Conservation (phyloP, 768 basidiomycete genomes). For the Lentinula lateritia region DNA sequence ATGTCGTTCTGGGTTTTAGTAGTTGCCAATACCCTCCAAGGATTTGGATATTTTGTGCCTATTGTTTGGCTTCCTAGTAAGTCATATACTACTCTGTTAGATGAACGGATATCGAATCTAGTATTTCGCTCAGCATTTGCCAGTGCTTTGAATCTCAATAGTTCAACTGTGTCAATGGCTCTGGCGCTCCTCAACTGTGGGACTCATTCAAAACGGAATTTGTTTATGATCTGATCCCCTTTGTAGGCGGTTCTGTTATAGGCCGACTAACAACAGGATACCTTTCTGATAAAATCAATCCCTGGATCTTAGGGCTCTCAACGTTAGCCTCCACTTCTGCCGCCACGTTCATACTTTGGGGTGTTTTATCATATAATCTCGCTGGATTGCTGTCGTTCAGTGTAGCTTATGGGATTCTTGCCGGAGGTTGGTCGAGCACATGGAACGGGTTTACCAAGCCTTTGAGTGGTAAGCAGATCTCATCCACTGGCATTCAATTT, state of each 20-base stretch:
- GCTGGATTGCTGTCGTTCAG: conserved; percentile 21
- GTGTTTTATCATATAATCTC: conserved; percentile 16
- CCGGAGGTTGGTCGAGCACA: conserved; percentile 25
- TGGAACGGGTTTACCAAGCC: conserved; percentile 22
- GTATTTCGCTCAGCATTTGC: conserved; percentile 15
- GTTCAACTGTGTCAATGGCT: conserved; percentile 13
- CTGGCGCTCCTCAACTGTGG: conserved; percentile 15
- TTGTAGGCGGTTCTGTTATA: conserved; percentile 16
- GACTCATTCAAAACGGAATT: neutral
- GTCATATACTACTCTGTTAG: neutral
- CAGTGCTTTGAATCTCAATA: conserved; percentile 12
- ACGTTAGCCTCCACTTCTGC: conserved; percentile 16
- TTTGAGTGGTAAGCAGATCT: conserved; percentile 11
- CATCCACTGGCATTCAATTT: neutral
- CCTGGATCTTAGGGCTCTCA: conserved; percentile 16
- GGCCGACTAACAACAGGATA: conserved; percentile 17
- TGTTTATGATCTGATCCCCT: neutral
- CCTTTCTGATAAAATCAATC: conserved; percentile 19
- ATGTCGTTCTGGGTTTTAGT: conserved; percentile 18
- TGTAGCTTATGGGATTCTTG: conserved; percentile 22
- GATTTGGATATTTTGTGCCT: conserved; percentile 22
- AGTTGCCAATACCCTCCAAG: conserved; percentile 19
- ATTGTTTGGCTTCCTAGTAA: conserved; percentile 21
- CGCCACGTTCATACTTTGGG: conserved; percentile 25
- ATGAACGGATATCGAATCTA: too few species aligned